Base-by-base conservation (phyloP, 2,329 filamentous ascomycete genomes). In the Colletotrichum truncatum region DNA sequence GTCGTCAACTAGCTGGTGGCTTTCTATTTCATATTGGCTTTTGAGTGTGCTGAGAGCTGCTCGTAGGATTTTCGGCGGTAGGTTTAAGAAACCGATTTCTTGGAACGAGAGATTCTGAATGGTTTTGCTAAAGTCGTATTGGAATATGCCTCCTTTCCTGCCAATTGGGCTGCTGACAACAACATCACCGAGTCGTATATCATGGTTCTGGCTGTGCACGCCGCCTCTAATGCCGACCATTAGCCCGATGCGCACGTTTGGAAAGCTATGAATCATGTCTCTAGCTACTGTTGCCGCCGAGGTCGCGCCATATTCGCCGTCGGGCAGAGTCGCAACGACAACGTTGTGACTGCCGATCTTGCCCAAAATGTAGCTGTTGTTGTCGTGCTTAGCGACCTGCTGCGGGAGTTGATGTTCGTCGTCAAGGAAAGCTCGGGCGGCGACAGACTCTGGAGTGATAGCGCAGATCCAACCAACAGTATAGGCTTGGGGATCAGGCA, bases 251-350 rank as follows among this genome's bases (percentile, higher is more conserved):
- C 16, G 26, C 28, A 51, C 52, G 45, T 55, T 66, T 28, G 12
- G 58, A 38, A 39, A 66, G 52, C 39, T 48, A 49, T 49, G 58
- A 30, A 57, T 28, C 52, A 43, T 54, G 16, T 66, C 45, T 18
- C 38, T 32, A 4, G 38, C 32, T 3, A 25, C 53, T 14, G 34
- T 18, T 6, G 54, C 43, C 18, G 54, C 54, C 18, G 43, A 39
- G 18, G 18, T 18, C 3, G 45, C 53, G n/a, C 69, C 69, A 36
- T 68, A 70, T 21, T 66, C 63, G 3, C 62, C 62, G 1, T 54
- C 12, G 0, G 69, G 70, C 30, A 72, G 30, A 1, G 57, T 30
- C 4, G 70, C 67, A 23, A 71, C 67, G 10, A 70, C 69, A n/a
- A 71, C 49, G 36, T 71, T 67, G 26, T 69, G 69, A 4, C 43